Percentiles rank a stretch among this genome's conserved stretches.
Evolutionary conservation across 352 stramenopile genomes (phyloP).

Genomic region (Pythium rishiriense): DNA sequence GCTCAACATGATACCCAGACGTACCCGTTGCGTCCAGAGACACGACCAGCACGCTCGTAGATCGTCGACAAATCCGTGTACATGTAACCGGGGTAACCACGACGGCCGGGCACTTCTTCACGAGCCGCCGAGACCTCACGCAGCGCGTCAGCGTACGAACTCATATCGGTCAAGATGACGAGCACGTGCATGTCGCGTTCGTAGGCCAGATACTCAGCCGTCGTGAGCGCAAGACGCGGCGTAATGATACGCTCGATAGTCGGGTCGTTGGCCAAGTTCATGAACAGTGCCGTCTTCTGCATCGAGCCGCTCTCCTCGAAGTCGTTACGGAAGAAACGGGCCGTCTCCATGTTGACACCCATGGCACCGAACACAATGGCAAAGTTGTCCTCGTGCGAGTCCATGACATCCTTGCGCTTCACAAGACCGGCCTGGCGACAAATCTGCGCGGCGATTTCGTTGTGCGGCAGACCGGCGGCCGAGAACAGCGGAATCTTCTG

Average conservation of each 20-base stretch:
- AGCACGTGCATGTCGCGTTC: slow-evolving; percentile 99
- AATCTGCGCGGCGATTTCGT: slow-evolving; percentile 99
- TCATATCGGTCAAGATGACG: slow-evolving; percentile 99
- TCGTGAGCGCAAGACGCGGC: slow-evolving; percentile 97
- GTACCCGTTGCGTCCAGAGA: slow-evolving; percentile 95
- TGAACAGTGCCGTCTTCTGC: slow-evolving; percentile 98
- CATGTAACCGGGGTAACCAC: slow-evolving; percentile 99
- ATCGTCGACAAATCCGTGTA: slow-evolving; percentile 99
- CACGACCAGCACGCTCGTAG: slow-evolving; percentile 98
- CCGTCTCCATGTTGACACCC: slow-evolving; percentile 99
- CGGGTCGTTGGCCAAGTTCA: slow-evolving; percentile 99
- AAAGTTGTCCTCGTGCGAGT: slow-evolving; percentile 99
- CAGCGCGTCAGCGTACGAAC: slow-evolving; percentile 97
- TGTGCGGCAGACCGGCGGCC: slow-evolving; percentile 98
- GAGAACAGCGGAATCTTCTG: slow-evolving; percentile 99
- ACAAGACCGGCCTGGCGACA: slow-evolving; percentile 98
- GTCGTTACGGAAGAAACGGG: slow-evolving; percentile 96
- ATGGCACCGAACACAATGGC: slow-evolving; percentile 99
- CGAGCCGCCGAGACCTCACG: slow-evolving; percentile 95
- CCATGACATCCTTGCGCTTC: slow-evolving; percentile 97
- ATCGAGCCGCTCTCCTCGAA: slow-evolving; percentile 98
- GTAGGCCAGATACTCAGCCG: slow-evolving; percentile 99
- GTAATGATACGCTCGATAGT: slow-evolving; percentile 99
- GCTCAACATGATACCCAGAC: neutral
- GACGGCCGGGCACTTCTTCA: slow-evolving; percentile 96